Evolutionary conservation across 2,329 filamentous ascomycete species (phyloP).

Genomic region (Xylaria sp.): DNA sequence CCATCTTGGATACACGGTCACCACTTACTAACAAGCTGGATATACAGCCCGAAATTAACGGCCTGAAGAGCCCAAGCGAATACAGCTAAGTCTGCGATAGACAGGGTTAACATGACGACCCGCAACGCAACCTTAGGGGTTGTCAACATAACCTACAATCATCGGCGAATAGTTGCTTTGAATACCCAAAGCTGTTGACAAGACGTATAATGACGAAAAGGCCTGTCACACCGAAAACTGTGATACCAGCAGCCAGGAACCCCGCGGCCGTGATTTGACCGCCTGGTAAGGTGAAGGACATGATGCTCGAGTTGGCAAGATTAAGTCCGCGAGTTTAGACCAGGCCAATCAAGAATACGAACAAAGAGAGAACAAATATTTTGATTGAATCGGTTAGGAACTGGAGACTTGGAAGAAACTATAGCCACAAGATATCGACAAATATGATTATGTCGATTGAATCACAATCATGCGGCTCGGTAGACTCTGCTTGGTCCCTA

Average conservation of each 20-base stretch:
- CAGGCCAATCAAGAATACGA: background rate
- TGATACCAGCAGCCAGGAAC: background rate
- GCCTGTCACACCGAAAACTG: background rate
- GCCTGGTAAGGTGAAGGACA: background rate
- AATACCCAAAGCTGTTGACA: background rate
- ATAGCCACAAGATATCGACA: background rate
- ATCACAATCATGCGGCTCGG: background rate
- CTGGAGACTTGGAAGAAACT: background rate
- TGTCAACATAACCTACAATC: background rate
- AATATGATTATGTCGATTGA: background rate
- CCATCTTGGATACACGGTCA: background rate
- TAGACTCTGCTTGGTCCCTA: background rate
- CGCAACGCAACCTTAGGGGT: background rate
- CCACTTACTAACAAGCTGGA: background rate
- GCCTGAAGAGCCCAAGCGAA: background rate
- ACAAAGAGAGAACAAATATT: background rate
- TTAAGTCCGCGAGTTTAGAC: background rate
- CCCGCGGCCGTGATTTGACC: background rate
- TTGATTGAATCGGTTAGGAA: background rate
- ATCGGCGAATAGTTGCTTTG: background rate
- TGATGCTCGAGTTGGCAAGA: background rate
- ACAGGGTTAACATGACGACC: background rate
- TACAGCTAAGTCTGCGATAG: background rate
- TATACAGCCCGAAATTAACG: background rate
- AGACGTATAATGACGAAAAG: background rate